Evolutionary conservation across 164 flowering plant genomes (phyloP).

Genomic region (Kingdonia uniflora): DNA sequence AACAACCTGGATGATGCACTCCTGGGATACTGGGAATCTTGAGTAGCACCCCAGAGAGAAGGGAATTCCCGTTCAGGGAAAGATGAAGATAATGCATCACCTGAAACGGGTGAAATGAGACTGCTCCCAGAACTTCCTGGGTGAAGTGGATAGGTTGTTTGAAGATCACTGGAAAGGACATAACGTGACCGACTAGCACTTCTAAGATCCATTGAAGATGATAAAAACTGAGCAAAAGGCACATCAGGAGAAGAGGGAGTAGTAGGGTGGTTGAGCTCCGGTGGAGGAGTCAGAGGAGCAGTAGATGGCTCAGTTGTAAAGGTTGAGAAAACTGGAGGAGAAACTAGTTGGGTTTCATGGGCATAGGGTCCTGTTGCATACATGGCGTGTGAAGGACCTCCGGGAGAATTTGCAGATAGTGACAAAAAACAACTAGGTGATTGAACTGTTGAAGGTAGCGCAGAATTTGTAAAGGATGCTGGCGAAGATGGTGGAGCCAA

Average conservation of each 20-base stretch:
- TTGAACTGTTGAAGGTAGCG: conserved; percentile 81
- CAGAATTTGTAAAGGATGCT: conserved; percentile 83
- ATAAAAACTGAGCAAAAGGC: conserved; percentile 80
- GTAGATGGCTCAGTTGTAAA: conserved; percentile 96
- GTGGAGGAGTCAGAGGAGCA: conserved; percentile 96
- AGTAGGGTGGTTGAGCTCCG: conserved; percentile 81
- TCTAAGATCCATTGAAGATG: conserved; percentile 59
- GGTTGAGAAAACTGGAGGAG: conserved; percentile 97
- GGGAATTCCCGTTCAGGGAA: conserved; percentile 53
- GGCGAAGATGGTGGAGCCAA: conserved; percentile 99
- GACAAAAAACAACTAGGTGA: conserved; percentile 77
- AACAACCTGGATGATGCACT: conserved; percentile 43
- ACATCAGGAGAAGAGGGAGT: conserved; percentile 99
- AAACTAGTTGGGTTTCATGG: conserved; percentile 83
- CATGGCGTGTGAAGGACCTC: conserved; percentile 78
- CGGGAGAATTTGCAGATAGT: conserved; percentile 78
- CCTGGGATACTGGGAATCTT: conserved; percentile 37
- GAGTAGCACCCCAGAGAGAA: conserved; percentile 50
- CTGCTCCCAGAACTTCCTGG: conserved; percentile 88
- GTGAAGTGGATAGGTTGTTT: conserved; percentile 68
- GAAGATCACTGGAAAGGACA: conserved; percentile 56
- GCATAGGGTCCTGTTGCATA: conserved; percentile 95
- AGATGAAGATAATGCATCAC: conserved; percentile 52
- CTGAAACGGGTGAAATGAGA: conserved; percentile 65
- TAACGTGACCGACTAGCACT: conserved; percentile 35